phyloP scores from a whole-genome alignment of 2,329 filamentous ascomycete species.

The Colletotrichum brevisporum region DNA sequence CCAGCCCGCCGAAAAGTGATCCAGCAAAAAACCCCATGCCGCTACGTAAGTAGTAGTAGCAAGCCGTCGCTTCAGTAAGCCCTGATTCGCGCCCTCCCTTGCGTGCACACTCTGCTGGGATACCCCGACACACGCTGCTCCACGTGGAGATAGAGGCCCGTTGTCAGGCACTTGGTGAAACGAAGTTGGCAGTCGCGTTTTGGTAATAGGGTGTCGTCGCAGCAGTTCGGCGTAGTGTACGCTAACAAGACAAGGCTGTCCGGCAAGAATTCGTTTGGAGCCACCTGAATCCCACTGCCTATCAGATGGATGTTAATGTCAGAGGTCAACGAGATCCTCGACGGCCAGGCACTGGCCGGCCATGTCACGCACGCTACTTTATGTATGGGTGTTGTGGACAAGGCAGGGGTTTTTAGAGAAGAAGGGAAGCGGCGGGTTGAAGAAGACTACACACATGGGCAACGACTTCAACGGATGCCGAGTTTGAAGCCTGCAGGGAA shows the following conservation, averaged over 20 bases:
- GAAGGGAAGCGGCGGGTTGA: background rate
- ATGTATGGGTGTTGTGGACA: background rate
- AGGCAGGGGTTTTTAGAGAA: background rate
- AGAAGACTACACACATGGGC: background rate
- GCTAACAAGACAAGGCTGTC: background rate
- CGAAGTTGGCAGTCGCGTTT: constrained; percentile 6
- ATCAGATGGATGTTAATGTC: constrained; percentile 11
- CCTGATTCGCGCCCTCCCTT: constrained; percentile 7
- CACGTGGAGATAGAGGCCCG: constrained; percentile 27
- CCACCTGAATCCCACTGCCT: background rate
- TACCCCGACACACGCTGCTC: constrained; percentile 25
- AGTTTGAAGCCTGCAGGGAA: background rate
- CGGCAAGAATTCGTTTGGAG: constrained; percentile 7
- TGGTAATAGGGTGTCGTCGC: background rate
- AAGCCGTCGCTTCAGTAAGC: background rate
- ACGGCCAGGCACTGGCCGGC: background rate
- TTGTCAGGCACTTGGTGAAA: constrained; percentile 20
- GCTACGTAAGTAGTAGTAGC: constrained; percentile 12
- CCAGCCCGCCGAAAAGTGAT: background rate
- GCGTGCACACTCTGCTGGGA: constrained; percentile 12
- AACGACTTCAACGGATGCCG: background rate
- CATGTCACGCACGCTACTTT: background rate
- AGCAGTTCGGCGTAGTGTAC: background rate
- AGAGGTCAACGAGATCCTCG: background rate
- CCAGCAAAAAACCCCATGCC: background rate